Evolutionary conservation across 208 protist genomes (phyloP).

Genomic region (Acanthamoeba sp.): DNA sequence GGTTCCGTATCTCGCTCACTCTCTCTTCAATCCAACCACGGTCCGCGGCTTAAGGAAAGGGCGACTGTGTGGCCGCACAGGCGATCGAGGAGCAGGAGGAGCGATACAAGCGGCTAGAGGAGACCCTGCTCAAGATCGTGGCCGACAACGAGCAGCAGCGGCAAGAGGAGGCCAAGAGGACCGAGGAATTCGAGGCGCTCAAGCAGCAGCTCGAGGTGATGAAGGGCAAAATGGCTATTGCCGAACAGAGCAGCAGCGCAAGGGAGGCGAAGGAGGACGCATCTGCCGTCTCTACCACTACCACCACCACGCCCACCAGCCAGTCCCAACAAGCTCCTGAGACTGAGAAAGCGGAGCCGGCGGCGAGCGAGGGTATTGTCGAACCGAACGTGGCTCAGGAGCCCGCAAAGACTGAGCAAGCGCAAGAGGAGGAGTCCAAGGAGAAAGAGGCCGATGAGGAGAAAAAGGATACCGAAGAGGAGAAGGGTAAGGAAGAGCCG

Average conservation of each 20-base stretch:
- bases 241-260: background rate
- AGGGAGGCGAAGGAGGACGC: background rate
- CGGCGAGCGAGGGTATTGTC: too few relatives aligned
- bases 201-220: background rate
- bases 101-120: background rate
- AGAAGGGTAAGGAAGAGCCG: background rate
- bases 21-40: too few relatives aligned
- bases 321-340: too few relatives aligned
- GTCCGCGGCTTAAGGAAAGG: too few relatives aligned
- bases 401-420: too few relatives aligned
- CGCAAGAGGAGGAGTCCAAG: too few relatives aligned
- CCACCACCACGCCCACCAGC: background rate
- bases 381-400: too few relatives aligned
- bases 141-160: background rate
- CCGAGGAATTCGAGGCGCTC: background rate
- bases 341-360: too few relatives aligned
- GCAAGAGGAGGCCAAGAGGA: background rate
- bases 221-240: background rate
- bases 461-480: background rate
- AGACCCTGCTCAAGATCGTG: background rate
- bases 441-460: too few relatives aligned
- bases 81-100: conserved; percentile 5
- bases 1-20: too few relatives aligned
- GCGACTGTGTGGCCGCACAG: too few relatives aligned
- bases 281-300: background rate